These are phyloP conservation scores for Penicillium subrubescens DNA, from an alignment of 495 filamentous ascomycete species.

Conservation along the genomic window DNA sequence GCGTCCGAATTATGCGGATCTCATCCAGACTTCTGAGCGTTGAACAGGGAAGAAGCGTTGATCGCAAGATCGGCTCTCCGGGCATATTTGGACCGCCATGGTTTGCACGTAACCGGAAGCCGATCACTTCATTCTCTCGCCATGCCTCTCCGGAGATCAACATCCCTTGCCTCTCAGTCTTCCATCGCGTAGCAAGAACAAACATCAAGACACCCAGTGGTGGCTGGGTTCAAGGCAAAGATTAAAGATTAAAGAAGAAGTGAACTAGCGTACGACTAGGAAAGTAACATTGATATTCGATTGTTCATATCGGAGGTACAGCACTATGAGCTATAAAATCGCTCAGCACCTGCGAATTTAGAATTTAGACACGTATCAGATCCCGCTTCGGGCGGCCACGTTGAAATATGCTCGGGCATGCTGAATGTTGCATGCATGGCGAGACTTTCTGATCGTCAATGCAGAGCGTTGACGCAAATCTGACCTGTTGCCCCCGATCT, in stretches of 20 bases:
- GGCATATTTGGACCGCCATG: neutral
- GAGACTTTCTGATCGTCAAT: neutral
- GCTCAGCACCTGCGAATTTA: neutral
- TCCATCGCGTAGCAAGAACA: neutral
- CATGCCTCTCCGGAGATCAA: conserved; percentile 10
- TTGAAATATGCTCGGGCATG: neutral
- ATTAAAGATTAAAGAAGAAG: neutral
- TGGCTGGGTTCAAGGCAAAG: neutral
- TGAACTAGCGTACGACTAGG: neutral
- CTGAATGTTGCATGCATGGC: neutral
- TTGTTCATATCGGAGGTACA: neutral
- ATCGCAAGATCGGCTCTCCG: conserved; percentile 11
- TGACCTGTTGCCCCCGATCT: neutral
- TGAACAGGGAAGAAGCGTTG: neutral
- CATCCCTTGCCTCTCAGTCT: conserved; percentile 13
- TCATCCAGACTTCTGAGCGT: neutral
- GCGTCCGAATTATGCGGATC: conserved; percentile 14
- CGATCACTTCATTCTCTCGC: neutral
- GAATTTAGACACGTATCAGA: neutral
- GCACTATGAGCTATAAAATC: neutral
- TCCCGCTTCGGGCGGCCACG: neutral
- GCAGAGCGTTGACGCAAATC: neutral
- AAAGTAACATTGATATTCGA: neutral
- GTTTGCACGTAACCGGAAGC: neutral
- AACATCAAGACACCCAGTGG: neutral